phyloP scores from a whole-genome alignment of 306 rosid genomes.

The Trichosanthes cucumerina region DNA sequence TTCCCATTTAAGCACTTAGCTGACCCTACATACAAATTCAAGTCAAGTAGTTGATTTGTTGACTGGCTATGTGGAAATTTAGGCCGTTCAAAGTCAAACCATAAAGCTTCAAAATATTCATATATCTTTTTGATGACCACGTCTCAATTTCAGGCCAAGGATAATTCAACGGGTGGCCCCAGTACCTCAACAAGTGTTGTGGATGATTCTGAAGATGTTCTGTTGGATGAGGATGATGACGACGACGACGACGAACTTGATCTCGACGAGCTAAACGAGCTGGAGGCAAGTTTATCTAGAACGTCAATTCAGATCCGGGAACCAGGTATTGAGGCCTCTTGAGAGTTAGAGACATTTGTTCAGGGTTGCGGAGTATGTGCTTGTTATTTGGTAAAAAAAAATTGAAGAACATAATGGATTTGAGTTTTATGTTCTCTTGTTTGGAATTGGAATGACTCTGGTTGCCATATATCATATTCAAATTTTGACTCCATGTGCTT shows the following conservation, averaged over 20 bases:
- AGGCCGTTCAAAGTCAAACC: neutral
- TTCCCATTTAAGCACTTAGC: neutral
- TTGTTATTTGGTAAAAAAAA: neutral
- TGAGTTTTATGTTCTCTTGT: neutral
- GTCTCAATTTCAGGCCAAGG: constrained; percentile 1
- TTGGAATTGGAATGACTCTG: neutral
- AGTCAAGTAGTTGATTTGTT: neutral
- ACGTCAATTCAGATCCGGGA: constrained; percentile 10
- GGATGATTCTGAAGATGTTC: constrained; percentile 8
- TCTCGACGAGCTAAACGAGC: constrained; percentile 8
- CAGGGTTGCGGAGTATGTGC: neutral
- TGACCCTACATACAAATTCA: neutral
- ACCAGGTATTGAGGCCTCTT: constrained; percentile 14
- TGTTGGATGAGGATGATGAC: constrained; percentile 13
- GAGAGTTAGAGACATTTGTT: neutral
- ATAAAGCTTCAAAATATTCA: neutral
- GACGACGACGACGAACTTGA: constrained; percentile 13
- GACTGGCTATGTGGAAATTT: neutral
- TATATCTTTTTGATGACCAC: neutral
- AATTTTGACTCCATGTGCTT: neutral
- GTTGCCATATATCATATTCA: constrained; percentile 5
- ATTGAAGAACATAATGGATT: constrained; percentile 5
- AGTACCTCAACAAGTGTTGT: constrained; percentile 11
- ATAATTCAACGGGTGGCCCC: constrained; percentile 9
- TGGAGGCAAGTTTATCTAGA: constrained; percentile 17